Base-by-base conservation (phyloP, 148 eudicot species). In the Camellia japonica region DNA sequence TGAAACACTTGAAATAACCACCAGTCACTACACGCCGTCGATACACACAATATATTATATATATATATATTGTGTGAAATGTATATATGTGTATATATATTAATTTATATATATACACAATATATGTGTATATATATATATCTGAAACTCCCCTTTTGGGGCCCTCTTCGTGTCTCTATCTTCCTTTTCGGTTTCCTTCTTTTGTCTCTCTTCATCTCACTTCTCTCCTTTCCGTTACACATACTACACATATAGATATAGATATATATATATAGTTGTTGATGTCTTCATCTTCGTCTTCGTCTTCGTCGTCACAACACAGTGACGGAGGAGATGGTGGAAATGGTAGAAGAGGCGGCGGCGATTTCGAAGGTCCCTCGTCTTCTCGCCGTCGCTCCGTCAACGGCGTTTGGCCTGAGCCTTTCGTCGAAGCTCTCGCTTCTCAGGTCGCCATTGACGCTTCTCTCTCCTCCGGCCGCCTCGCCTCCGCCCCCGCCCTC, bases 391-490 rank as follows among this genome's bases (percentile, higher is more conserved):
- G 65, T 4, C 80, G 87, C 12, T 79, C 71, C 23, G 82, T 83
- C 49, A 75, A 88, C 20, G 88, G 80, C 5, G 93, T 93, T 4
- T 95, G 97, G 98, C 98, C 98, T 14, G 98, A 91, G 84, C 97
- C 96, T 0, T 90, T 95, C 65, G 77, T 95, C 1, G 98, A 95
- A 80, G 93, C 94, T 6, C 87, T 95, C 8, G 92, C 94, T 38
- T 44, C 83, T 11, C 91, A 86, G 72, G 86, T 91, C 3, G 98
- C 98, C 63, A n/a, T 83, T 74, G 89, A 89, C 41, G 89, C 92
- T 76, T 79, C 90, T 75, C 75, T 58, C 70, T 78, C 91, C 19
- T 2, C 3, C 42, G 89, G 87, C 52, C 91, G 93, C 77, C 93
- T 95, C 64, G 85, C 91, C 59, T 92, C 90, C 65, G 98, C 95